These are phyloP conservation scores for Claviceps spartinae DNA, from an alignment of 2,329 filamentous ascomycete genomes.

Conservation along the genomic window DNA sequence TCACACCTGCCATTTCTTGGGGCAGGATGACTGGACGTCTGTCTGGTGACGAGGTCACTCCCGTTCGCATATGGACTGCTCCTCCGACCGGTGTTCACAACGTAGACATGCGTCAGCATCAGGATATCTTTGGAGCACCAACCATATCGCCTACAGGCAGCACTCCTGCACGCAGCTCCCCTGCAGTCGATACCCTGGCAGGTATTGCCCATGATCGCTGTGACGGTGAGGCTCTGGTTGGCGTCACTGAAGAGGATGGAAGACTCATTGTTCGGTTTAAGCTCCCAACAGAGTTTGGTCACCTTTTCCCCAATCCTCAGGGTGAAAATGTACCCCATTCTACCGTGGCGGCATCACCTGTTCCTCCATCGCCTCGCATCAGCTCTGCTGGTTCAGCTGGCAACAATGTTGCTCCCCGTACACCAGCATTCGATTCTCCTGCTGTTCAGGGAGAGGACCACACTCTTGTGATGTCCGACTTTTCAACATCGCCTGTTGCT, in stretches of 20 bases:
- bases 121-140: constrained; percentile 20
- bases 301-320: constrained; percentile 18
- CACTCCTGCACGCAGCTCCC: not conserved
- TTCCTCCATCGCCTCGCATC: constrained; percentile 13
- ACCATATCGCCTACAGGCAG: constrained; percentile 4
- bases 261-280: constrained; percentile 26
- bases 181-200: constrained; percentile 15
- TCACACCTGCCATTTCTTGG: constrained; percentile 10
- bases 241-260: constrained; percentile 15
- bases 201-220: constrained; percentile 15
- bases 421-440: not conserved
- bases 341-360: constrained; percentile 11
- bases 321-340: constrained; percentile 15
- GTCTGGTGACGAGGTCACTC: constrained; percentile 3
- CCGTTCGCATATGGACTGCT: not conserved
- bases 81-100: constrained; percentile 15
- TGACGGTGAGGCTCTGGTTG: constrained; percentile 18
- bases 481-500: not conserved
- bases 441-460: not conserved
- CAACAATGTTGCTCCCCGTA: not conserved
- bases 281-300: constrained; percentile 18
- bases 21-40: constrained; percentile 6
- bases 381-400: constrained; percentile 4
- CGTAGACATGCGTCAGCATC: constrained; percentile 22
- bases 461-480: constrained; percentile 1